Evolutionary conservation across 495 filamentous ascomycete genomes (phyloP).

Genomic region (Hyaloscypha hepaticicola): DNA sequence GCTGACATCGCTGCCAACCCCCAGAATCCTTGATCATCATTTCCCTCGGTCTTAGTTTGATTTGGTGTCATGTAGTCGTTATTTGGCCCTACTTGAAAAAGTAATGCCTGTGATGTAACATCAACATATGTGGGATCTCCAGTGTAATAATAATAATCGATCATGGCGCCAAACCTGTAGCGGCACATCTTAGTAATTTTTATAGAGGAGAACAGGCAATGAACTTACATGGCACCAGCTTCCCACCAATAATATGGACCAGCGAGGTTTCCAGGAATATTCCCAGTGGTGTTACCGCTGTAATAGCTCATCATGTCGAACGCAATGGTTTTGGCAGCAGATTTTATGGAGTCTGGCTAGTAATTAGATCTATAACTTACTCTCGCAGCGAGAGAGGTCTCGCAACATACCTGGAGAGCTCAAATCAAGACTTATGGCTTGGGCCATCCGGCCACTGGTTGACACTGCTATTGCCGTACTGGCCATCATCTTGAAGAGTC

Average conservation of each 20-base stretch:
- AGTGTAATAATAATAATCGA: slow-evolving; percentile 72
- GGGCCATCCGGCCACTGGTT: slow-evolving; percentile 14
- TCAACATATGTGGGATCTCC: slow-evolving; percentile 62
- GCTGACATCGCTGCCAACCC: slow-evolving; percentile 67
- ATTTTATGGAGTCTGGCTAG: slow-evolving; percentile 55
- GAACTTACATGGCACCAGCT: slow-evolving; percentile 70
- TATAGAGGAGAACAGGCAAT: slow-evolving; percentile 36
- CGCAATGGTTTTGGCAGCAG: slow-evolving; percentile 59
- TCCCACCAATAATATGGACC: slow-evolving; percentile 77
- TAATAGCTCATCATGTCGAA: slow-evolving; percentile 66
- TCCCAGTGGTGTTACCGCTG: slow-evolving; percentile 65
- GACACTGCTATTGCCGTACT: slow-evolving; percentile 12
- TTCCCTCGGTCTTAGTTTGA: slow-evolving; percentile 61
- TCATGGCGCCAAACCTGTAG: slow-evolving; percentile 59
- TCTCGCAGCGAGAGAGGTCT: background rate
- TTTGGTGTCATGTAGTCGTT: slow-evolving; percentile 63
- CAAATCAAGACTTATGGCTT: slow-evolving; percentile 28
- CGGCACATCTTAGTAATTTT: background rate
- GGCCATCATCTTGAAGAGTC: slow-evolving; percentile 3
- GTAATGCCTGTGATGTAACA: slow-evolving; percentile 51
- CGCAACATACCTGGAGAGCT: slow-evolving; percentile 22
- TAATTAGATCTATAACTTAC: background rate
- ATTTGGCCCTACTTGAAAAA: slow-evolving; percentile 57
- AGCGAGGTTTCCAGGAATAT: slow-evolving; percentile 60
- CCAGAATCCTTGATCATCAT: slow-evolving; percentile 70